Conservation (phyloP, 2,329 filamentous ascomycete genomes). For the Penicillium sp. region DNA sequence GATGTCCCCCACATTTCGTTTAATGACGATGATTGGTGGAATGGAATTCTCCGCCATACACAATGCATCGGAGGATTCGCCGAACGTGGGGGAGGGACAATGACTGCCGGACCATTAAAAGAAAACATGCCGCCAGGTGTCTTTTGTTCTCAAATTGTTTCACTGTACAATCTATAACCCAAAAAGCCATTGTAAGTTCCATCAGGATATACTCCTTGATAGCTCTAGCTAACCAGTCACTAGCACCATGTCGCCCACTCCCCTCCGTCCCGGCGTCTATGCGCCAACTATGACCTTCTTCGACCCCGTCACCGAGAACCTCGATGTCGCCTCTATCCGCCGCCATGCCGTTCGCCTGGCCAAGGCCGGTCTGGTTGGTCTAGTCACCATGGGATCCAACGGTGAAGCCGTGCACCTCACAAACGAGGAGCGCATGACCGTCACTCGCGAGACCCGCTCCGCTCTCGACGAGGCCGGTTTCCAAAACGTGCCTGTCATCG, state of each 20-base stretch:
- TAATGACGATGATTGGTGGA: constrained; percentile 19
- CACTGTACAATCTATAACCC: background rate
- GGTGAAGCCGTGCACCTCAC: constrained; percentile 86
- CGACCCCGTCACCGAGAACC: constrained; percentile 76
- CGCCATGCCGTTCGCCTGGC: constrained; percentile 77
- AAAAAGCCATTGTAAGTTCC: background rate
- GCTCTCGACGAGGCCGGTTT: constrained; percentile 81
- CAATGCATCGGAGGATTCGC: constrained; percentile 16
- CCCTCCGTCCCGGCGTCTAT: constrained; percentile 79
- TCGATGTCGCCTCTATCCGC: constrained; percentile 77
- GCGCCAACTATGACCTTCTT: constrained; percentile 92
- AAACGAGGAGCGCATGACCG: constrained; percentile 70
- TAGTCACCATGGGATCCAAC: constrained; percentile 88
- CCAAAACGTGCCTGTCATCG: constrained; percentile 72
- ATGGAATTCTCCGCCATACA: constrained; percentile 21
- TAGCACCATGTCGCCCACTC: constrained; percentile 44
- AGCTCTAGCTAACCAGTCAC: background rate
- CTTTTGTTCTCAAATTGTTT: background rate
- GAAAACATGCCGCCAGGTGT: background rate
- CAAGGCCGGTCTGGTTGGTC: constrained; percentile 73
- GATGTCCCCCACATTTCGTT: constrained; percentile 17
- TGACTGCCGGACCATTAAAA: background rate
- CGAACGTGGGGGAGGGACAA: constrained; percentile 22
- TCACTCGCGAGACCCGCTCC: constrained; percentile 75
- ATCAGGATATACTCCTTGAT: background rate